A percentile compares a stretch with the other conserved stretches of the same genome.
These are phyloP conservation scores for Carex parvula DNA, from an alignment of 176 grass and related monocot species.

Conservation along the genomic window DNA sequence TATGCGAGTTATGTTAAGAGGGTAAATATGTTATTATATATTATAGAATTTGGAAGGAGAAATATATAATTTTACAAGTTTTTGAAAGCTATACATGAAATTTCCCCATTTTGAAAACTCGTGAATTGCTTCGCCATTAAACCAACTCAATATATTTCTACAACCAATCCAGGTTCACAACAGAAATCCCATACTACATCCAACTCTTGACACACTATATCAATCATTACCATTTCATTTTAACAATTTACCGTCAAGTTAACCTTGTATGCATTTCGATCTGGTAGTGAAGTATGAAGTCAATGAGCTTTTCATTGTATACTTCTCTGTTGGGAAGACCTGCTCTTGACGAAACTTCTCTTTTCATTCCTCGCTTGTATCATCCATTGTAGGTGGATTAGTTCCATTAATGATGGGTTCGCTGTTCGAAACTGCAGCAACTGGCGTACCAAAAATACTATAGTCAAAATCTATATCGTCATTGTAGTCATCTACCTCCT, in stretches of 20 bases:
- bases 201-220: background rate
- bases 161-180: background rate
- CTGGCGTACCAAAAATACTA: background rate
- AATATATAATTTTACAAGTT: too few species aligned
- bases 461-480: constrained; percentile 73
- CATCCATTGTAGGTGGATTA: background rate
- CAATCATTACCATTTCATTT: constrained; percentile 3
- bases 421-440: background rate
- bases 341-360: background rate
- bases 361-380: background rate
- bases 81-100: too few species aligned
- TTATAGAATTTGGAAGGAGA: too few species aligned
- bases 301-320: background rate
- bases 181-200: background rate
- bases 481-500: constrained; percentile 43
- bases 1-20: too few species aligned
- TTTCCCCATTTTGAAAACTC: background rate
- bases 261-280: background rate
- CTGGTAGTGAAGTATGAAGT: background rate
- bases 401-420: background rate
- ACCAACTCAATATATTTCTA: background rate
- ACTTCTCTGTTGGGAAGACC: background rate
- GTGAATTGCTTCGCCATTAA: background rate
- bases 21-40: too few species aligned
- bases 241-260: background rate